A percentile compares a stretch with the other conserved stretches of the same genome.
phyloP scores from a whole-genome alignment of 2,329 filamentous ascomycete genomes.

The Macroventuria anomochaeta region DNA sequence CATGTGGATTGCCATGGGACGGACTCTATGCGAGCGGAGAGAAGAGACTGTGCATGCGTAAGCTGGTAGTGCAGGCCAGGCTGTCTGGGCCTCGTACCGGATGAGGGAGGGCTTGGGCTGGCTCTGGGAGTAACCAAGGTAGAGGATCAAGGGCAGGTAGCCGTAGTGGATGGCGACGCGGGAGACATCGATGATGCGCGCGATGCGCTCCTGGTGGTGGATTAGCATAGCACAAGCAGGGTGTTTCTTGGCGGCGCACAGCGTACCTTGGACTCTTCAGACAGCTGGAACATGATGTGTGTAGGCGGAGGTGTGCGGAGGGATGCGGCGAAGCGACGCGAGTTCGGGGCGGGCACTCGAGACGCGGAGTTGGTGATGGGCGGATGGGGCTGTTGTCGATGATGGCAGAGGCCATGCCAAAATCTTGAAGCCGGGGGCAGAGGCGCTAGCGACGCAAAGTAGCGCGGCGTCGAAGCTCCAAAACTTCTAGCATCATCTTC shows the following conservation, averaged over 20 bases:
- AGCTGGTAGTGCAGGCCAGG: constrained; percentile 16
- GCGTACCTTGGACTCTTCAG: constrained; percentile 93
- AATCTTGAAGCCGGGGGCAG: constrained; percentile 27
- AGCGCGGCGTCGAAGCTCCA: constrained; percentile 27
- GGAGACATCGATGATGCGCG: constrained; percentile 93
- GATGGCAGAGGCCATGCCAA: constrained; percentile 29
- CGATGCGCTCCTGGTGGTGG: constrained; percentile 83
- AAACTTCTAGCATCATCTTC: constrained; percentile 26
- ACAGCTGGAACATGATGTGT: constrained; percentile 67
- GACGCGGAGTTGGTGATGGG: constrained; percentile 19
- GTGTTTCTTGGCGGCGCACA: neutral
- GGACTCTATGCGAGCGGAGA: constrained; percentile 50
- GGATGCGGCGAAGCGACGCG: neutral
- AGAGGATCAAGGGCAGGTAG: constrained; percentile 95
- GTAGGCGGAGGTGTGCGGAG: neutral
- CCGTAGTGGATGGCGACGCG: constrained; percentile 96
- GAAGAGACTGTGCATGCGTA: constrained; percentile 42
- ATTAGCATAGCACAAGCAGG: constrained; percentile 33
- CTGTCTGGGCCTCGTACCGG: constrained; percentile 57
- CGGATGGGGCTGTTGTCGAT: constrained; percentile 14
- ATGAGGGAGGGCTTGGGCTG: constrained; percentile 84
- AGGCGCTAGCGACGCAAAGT: constrained; percentile 19
- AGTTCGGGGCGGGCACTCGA: neutral
- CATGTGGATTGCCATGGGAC: too few relatives aligned
- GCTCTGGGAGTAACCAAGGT: constrained; percentile 95